Evolutionary conservation across 177 flowering plant genomes (phyloP).

Genomic region (Telopea speciosissima): DNA sequence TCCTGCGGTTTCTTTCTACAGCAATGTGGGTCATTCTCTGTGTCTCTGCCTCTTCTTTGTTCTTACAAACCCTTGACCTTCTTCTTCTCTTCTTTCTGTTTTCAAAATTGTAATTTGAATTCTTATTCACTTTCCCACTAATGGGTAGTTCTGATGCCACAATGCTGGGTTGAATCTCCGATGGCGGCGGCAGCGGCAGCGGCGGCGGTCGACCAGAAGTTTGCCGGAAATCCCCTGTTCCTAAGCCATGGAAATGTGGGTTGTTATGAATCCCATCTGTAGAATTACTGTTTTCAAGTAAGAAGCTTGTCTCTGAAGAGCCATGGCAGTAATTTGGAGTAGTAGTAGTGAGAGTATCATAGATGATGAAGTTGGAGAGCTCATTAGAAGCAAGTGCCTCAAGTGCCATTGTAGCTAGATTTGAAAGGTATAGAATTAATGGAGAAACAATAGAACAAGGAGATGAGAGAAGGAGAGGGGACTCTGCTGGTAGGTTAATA

Average conservation of each 20-base stretch:
- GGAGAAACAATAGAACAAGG: no score
- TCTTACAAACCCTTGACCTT: constrained; percentile 57
- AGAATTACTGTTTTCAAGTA: constrained; percentile 1
- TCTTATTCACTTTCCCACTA: constrained; percentile 1
- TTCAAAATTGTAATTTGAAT: constrained; percentile 13
- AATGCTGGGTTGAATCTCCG: not conserved
- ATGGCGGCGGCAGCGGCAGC: not conserved
- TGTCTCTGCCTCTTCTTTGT: constrained; percentile 75
- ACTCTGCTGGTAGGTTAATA: no score
- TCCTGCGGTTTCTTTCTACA: constrained; percentile 81
- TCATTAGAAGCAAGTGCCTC: constrained; percentile 59
- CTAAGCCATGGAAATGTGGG: not conserved
- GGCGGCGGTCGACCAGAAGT: constrained; percentile 4
- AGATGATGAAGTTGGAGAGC: constrained; percentile 45
- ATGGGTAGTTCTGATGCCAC: constrained; percentile 4
- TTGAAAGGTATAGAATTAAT: no score
- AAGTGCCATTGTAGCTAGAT: constrained; percentile 41
- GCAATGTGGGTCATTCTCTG: constrained; percentile 94
- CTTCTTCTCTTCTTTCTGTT: constrained; percentile 53
- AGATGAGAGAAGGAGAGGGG: not conserved
- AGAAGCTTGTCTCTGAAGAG: constrained; percentile 7
- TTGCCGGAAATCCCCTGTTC: not conserved
- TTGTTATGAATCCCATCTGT: not conserved
- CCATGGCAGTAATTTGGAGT: constrained; percentile 19
- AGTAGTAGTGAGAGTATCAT: constrained; percentile 44